phyloP scores from a whole-genome alignment of 352 stramenopile genomes.

The Globisporangium radiosum region DNA sequence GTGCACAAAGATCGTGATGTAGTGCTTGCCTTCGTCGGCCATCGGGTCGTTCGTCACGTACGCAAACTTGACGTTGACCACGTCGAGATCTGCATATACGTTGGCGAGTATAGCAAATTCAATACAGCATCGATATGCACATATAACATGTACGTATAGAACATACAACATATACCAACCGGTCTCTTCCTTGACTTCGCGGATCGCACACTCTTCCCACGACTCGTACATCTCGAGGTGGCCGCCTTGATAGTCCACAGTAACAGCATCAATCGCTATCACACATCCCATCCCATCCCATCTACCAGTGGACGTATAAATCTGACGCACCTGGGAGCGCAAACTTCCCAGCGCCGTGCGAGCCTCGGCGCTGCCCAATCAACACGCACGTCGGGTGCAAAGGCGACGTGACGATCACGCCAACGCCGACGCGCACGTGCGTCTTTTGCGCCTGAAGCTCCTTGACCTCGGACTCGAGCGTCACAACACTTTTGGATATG shows the following conservation, averaged over 20 bases:
- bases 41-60: slow-evolving; percentile 82
- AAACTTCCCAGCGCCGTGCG: slow-evolving; percentile 70
- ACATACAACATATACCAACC: slow-evolving; percentile 18
- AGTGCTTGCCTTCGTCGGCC: slow-evolving; percentile 77
- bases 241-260: slow-evolving; percentile 21
- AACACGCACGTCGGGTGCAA: slow-evolving; percentile 64
- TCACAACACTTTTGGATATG: slow-evolving; percentile 24
- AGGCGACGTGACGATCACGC: slow-evolving; percentile 62
- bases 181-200: slow-evolving; percentile 81
- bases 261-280: too few species aligned
- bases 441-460: slow-evolving; percentile 53
- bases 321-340: slow-evolving; percentile 44
- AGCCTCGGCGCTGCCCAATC: slow-evolving; percentile 65
- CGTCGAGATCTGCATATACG: slow-evolving; percentile 38
- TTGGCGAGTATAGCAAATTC: too few species aligned
- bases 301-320: too few species aligned
- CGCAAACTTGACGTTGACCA: slow-evolving; percentile 44
- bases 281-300: too few species aligned
- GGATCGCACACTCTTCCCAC: slow-evolving; percentile 70
- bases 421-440: slow-evolving; percentile 68
- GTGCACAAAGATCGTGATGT: slow-evolving; percentile 85
- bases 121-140: background rate
- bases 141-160: too few species aligned
- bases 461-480: slow-evolving; percentile 51
- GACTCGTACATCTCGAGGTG: slow-evolving; percentile 83